Conservation (phyloP, 2,329 filamentous ascomycete species). For the Ceratocystis variospora region DNA sequence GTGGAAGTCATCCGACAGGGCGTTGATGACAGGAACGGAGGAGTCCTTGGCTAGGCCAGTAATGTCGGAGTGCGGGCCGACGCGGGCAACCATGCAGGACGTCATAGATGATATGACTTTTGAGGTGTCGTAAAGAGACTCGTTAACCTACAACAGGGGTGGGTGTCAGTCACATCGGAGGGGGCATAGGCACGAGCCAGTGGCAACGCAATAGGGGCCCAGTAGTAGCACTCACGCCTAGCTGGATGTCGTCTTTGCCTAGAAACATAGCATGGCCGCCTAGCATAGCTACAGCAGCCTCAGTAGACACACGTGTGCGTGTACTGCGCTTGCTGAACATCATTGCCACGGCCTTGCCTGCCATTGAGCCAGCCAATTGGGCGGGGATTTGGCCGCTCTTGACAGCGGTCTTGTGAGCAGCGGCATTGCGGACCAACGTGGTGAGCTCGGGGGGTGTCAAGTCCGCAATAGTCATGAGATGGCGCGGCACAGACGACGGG, state of each 20-base stretch:
- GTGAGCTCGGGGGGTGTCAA: conserved; percentile 67
- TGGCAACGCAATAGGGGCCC: too few relatives aligned
- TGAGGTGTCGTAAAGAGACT: conserved; percentile 85
- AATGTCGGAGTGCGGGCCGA: conserved; percentile 64
- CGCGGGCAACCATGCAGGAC: conserved; percentile 67
- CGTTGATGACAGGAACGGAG: conserved; percentile 71
- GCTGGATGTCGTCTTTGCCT: conserved; percentile 87
- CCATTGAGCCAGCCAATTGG: conserved; percentile 47
- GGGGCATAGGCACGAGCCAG: background rate
- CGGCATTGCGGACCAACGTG: conserved; percentile 69
- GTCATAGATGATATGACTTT: conserved; percentile 91
- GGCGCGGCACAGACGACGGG: conserved; percentile 42
- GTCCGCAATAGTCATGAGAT: conserved; percentile 85
- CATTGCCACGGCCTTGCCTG: conserved; percentile 76
- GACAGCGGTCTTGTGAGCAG: conserved; percentile 59
- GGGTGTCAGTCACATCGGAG: background rate
- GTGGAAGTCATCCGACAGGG: conserved; percentile 80
- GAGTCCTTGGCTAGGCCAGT: conserved; percentile 56
- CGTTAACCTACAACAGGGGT: conserved; percentile 54
- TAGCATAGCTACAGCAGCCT: conserved; percentile 76
- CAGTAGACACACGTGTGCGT: conserved; percentile 82
- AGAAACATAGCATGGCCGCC: conserved; percentile 94
- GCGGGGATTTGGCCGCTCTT: conserved; percentile 52
- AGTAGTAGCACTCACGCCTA: conserved; percentile 50
- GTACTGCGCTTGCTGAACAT: conserved; percentile 96